These are phyloP conservation scores for Schizophyllum commune DNA, from an alignment of 1,284 basidiomycete species.

Conservation along the genomic window DNA sequence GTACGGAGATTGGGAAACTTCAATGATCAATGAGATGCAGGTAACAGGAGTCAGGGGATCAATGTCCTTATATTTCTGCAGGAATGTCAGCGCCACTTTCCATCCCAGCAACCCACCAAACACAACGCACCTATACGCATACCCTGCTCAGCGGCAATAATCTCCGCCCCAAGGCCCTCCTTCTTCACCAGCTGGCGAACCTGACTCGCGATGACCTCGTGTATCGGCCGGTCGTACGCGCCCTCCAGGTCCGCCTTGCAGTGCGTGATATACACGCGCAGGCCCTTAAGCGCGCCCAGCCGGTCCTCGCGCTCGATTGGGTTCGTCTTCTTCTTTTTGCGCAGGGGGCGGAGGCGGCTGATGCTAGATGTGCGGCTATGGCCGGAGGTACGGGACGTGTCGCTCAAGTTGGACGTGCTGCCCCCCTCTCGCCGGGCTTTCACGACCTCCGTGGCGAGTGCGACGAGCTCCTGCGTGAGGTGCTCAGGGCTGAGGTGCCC, in stretches of 20 bases:
- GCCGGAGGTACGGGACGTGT: slow-evolving; percentile 4
- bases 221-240: slow-evolving; percentile 36
- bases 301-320: slow-evolving; percentile 31
- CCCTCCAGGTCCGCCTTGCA: slow-evolving; percentile 63
- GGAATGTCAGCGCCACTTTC: neutral
- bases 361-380: slow-evolving; percentile 4
- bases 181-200: slow-evolving; percentile 47
- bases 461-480: slow-evolving; percentile 55
- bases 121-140: slow-evolving; percentile 52
- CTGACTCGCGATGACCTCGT: slow-evolving; percentile 54
- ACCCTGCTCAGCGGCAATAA: slow-evolving; percentile 63
- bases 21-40: no score
- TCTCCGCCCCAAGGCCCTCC: slow-evolving; percentile 51
- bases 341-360: slow-evolving; percentile 23
- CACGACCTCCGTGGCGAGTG: slow-evolving; percentile 60
- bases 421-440: slow-evolving; percentile 23
- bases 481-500: slow-evolving; percentile 76
- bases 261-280: slow-evolving; percentile 69
- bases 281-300: slow-evolving; percentile 43
- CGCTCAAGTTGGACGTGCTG: slow-evolving; percentile 4
- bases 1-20: no score
- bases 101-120: neutral
- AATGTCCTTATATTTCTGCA: no score
- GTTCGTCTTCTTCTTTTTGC: slow-evolving; percentile 41
- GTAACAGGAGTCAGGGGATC: no score